phyloP scores from a whole-genome alignment of 163 green algal species.

The Smithsoniella earleae region DNA sequence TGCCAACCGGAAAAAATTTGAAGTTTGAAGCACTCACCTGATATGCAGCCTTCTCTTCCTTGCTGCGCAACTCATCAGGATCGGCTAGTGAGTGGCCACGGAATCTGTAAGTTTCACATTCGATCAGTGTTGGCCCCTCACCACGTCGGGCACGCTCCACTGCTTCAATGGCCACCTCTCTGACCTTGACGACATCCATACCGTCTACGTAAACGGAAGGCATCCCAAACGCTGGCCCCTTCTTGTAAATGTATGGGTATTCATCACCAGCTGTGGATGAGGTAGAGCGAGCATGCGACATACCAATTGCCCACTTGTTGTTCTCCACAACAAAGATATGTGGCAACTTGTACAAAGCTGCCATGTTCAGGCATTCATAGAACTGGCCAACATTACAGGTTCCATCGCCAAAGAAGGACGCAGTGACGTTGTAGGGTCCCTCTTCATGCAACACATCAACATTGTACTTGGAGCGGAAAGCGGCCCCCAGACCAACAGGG shows the following conservation, averaged over 20 bases:
- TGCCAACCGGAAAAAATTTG: too few species aligned
- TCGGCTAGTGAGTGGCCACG: conserved; percentile 94
- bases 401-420: conserved; percentile 94
- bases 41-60: conserved; percentile 94
- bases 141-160: conserved; percentile 77
- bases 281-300: conserved; percentile 86
- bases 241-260: conserved; percentile 93
- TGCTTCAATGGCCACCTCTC: conserved; percentile 75
- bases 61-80: conserved; percentile 87
- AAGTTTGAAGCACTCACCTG: conserved; percentile 41
- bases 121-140: conserved; percentile 92
- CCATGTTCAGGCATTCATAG: conserved; percentile 98
- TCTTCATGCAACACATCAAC: conserved; percentile 70
- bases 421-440: conserved; percentile 63
- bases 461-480: conserved; percentile 81
- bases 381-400: conserved; percentile 91
- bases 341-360: conserved; percentile 91
- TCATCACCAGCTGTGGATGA: conserved; percentile 54
- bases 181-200: conserved; percentile 97
- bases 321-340: conserved; percentile 99
- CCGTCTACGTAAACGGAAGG: conserved; percentile 91
- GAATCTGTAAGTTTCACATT: conserved; percentile 97
- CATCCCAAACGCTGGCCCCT: conserved; percentile 95
- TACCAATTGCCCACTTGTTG: conserved; percentile 97
- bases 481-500: conserved; percentile 83